A percentile compares a stretch with the other conserved stretches of the same genome.
Evolutionary conservation across 2,329 filamentous ascomycete species (phyloP).

Genomic region (Apiospora rasikravindrae): DNA sequence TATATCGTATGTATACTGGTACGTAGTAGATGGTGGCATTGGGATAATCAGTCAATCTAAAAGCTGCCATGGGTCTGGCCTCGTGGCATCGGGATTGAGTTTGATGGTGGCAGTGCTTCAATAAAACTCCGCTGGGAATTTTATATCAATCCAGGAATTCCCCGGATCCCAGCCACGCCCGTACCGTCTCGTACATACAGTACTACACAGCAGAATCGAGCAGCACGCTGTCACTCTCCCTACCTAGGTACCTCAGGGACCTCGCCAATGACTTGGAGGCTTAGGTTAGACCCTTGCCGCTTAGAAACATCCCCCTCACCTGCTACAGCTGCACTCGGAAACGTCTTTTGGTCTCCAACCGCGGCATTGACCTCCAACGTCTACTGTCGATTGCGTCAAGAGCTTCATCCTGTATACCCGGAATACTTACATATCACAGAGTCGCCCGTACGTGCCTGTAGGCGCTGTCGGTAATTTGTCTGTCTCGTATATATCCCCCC

Average conservation of each 20-base stretch:
- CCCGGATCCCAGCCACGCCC: not conserved
- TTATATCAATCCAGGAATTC: not conserved
- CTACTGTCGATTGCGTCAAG: not conserved
- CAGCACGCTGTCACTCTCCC: not conserved
- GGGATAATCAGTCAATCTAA: not conserved
- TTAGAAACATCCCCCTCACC: not conserved
- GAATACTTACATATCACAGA: not conserved
- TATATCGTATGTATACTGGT: not conserved
- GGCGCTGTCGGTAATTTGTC: not conserved
- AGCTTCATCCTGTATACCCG: not conserved
- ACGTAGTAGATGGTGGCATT: not conserved
- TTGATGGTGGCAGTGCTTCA: not conserved
- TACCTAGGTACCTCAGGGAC: not conserved
- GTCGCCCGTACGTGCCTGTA: constrained; percentile 4
- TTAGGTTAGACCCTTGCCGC: constrained; percentile 9
- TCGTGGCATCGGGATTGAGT: not conserved
- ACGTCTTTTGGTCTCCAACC: not conserved
- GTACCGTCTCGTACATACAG: not conserved
- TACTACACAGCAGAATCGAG: not conserved
- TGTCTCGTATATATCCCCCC: not conserved
- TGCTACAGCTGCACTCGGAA: not conserved
- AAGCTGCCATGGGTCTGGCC: not conserved
- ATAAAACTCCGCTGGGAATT: not conserved
- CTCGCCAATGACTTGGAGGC: not conserved
- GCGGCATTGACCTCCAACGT: not conserved